Base-by-base conservation (phyloP, 2,329 filamentous ascomycete species). In the Didymella keratinophila region DNA sequence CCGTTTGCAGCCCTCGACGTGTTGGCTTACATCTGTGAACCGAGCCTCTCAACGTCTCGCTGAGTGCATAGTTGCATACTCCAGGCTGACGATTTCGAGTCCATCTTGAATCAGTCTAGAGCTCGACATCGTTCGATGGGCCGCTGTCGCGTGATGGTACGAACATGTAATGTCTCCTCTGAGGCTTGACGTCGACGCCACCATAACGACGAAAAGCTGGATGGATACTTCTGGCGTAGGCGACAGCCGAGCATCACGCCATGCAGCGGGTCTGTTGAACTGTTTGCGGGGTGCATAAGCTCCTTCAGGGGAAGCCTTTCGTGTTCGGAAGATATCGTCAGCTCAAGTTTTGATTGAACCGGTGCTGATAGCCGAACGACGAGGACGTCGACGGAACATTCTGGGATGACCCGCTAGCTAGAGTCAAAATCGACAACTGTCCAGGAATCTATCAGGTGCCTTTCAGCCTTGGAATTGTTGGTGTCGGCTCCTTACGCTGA, bases 401-500 rank as follows among this genome's bases (percentile, higher is more conserved):
- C 28, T 30, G 46, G 25, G 25, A 46, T 36, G 16, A 16, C 23
- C 10, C 16, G 25, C 37, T 49, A 50, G 41, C 30, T 52, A 18
- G 18, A 43, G 21, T 43, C 21, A 36, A 48, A 47, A 25, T 7
- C 21, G 21, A 52, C 30, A 45, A 28, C 34, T 5, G 1, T 16
- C 30, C 16, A 20, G 14, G 25, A 27, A 42, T 25, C n/a, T 14
- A 27, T 43, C 20, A 37, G 27, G 1, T 2, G 11, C 32, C 23
- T 25, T 16, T 43, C 45, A 23, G 39, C 23, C n/a, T 55, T 4
- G 9, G 12, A 18, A 12, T 18, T 9, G 3, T 32, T 27, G 18
- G 11, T 43, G 45, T 34, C 25, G 48, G 52, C 36, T 43, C 16
- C 42, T 46, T 32, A 12, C 14, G 25, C 23, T 52, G 23, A 32